phyloP scores from a whole-genome alignment of 148 eudicot genomes.

The Polygonum maritimum region DNA sequence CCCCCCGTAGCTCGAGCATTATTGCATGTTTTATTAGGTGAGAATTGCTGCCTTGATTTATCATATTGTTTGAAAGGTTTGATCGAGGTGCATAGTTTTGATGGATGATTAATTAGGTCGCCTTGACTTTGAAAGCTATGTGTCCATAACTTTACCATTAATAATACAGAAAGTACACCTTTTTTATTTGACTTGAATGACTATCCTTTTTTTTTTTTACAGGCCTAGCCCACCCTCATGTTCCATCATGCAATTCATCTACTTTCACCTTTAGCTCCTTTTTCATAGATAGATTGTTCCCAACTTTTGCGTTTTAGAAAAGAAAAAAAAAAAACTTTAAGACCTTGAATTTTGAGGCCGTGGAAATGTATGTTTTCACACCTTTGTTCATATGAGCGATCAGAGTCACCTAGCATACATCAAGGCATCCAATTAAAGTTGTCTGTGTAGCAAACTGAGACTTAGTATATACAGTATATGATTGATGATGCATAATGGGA shows the following conservation, averaged over 20 bases:
- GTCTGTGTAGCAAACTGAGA: too few species aligned
- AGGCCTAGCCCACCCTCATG: not conserved
- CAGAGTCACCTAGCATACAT: too few species aligned
- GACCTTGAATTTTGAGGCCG: constrained; percentile 1
- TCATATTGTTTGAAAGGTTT: not conserved
- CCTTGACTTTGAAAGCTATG: constrained; percentile 3
- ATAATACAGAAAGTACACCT: not conserved
- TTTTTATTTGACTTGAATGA: constrained; percentile 3
- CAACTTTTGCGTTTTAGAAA: not conserved
- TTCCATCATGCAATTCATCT: not conserved
- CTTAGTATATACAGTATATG: too few species aligned
- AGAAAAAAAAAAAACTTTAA: not conserved
- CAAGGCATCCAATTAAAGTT: too few species aligned
- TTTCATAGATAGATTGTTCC: not conserved
- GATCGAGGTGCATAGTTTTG: not conserved
- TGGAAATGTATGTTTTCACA: not conserved
- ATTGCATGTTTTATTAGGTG: constrained; percentile 5
- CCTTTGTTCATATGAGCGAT: not conserved
- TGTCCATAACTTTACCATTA: not conserved
- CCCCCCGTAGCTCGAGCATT: not conserved
- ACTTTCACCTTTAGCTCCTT: not conserved
- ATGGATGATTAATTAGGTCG: constrained; percentile 1
- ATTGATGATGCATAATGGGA: too few species aligned
- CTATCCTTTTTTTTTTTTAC: not conserved
- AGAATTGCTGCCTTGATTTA: not conserved